These are phyloP conservation scores for Suillus weaverae DNA, from an alignment of 768 basidiomycete genomes.

Conservation along the genomic window DNA sequence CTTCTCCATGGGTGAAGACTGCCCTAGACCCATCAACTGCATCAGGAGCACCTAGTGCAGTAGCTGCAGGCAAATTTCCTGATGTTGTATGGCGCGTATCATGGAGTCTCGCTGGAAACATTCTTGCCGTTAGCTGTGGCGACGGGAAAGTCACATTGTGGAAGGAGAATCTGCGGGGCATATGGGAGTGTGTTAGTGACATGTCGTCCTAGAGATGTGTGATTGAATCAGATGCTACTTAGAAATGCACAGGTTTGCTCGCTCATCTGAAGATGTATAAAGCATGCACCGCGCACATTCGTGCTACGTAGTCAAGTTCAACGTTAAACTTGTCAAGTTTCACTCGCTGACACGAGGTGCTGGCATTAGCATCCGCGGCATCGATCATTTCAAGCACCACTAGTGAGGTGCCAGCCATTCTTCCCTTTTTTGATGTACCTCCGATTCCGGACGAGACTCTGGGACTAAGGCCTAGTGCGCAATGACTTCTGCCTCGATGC, in stretches of 20 bases:
- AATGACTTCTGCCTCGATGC: slow-evolving; percentile 13
- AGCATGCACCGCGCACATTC: slow-evolving; percentile 44
- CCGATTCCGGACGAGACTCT: slow-evolving; percentile 46
- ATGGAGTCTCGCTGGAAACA: slow-evolving; percentile 95
- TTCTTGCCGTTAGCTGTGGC: slow-evolving; percentile 94
- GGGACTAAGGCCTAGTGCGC: slow-evolving; percentile 17
- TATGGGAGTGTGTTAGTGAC: slow-evolving; percentile 96
- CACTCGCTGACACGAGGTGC: slow-evolving; percentile 57
- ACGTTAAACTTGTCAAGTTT: slow-evolving; percentile 38
- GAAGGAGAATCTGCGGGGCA: slow-evolving; percentile 96
- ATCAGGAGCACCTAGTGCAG: slow-evolving; percentile 42
- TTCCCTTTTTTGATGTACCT: slow-evolving; percentile 62
- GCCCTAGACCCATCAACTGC: slow-evolving; percentile 70
- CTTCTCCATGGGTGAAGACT: slow-evolving; percentile 76
- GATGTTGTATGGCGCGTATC: slow-evolving; percentile 99
- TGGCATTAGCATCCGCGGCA: slow-evolving; percentile 55
- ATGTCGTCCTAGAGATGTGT: slow-evolving; percentile 66
- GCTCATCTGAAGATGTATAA: slow-evolving; percentile 6
- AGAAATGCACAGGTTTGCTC: slow-evolving; percentile 9
- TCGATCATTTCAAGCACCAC: slow-evolving; percentile 54
- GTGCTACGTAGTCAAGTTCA: neutral
- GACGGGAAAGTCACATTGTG: slow-evolving; percentile 98
- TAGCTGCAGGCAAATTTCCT: slow-evolving; percentile 77
- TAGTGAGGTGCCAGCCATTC: slow-evolving; percentile 46
- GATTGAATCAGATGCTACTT: slow-evolving; percentile 1